These are phyloP conservation scores for Ustilago cynodontis DNA, from an alignment of 1,284 basidiomycete species.

Conservation along the genomic window DNA sequence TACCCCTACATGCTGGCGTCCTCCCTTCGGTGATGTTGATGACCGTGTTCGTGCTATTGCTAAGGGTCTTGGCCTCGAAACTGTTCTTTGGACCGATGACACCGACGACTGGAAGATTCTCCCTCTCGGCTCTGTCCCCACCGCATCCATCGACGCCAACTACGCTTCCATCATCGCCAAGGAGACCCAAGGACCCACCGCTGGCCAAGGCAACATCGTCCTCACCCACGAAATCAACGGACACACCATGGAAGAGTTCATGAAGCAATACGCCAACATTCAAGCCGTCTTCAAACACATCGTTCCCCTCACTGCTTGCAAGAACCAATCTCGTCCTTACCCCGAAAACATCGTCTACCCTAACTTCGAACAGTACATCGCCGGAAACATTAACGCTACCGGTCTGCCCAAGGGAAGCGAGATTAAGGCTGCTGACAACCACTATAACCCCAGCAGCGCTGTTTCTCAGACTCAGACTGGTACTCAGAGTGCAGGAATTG, in stretches of 20 bases:
- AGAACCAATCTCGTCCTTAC: constrained; percentile 71
- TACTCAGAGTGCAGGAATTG: constrained; percentile 23
- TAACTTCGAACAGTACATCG: constrained; percentile 57
- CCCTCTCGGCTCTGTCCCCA: constrained; percentile 66
- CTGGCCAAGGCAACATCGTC: constrained; percentile 70
- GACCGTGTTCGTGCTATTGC: constrained; percentile 74
- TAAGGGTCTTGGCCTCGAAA: constrained; percentile 72
- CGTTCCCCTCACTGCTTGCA: constrained; percentile 66
- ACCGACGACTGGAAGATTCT: constrained; percentile 71
- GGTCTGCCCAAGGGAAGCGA: constrained; percentile 47
- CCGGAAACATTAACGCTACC: constrained; percentile 58
- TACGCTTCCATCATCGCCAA: constrained; percentile 71
- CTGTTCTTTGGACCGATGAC: constrained; percentile 73
- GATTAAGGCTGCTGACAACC: constrained; percentile 43
- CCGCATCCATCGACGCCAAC: constrained; percentile 70
- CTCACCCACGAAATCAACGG: constrained; percentile 68
- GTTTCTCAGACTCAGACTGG: constrained; percentile 24
- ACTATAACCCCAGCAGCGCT: constrained; percentile 33
- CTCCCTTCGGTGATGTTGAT: constrained; percentile 74
- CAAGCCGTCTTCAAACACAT: constrained; percentile 64
- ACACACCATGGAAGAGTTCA: constrained; percentile 63
- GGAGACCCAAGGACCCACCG: constrained; percentile 68
- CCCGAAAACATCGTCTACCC: constrained; percentile 71
- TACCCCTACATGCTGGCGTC: constrained; percentile 72
- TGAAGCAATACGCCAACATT: constrained; percentile 61